Percentiles rank a stretch among this genome's conserved stretches.
phyloP scores from a whole-genome alignment of 2,329 filamentous ascomycete species.

The Nigrospora oryzae region DNA sequence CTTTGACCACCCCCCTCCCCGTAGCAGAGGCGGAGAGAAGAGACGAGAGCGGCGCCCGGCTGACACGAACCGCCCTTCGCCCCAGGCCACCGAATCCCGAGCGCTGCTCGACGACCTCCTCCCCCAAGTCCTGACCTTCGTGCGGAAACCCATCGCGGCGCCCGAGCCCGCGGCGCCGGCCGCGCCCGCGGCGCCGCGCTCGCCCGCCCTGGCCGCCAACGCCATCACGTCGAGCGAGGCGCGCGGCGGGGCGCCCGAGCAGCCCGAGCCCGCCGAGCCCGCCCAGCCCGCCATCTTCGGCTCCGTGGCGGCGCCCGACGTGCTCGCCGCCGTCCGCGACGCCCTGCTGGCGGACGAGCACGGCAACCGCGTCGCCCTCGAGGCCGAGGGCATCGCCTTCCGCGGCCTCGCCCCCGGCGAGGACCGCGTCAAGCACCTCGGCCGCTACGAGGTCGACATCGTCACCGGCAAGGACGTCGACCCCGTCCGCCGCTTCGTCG shows the following conservation, averaged over 20 bases:
- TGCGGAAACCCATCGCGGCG: slow-evolving; percentile 24
- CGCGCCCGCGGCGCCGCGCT: slow-evolving; percentile 11
- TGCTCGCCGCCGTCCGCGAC: slow-evolving; percentile 24
- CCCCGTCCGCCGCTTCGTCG: slow-evolving; percentile 22
- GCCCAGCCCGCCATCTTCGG: slow-evolving; percentile 27
- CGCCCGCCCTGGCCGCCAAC: slow-evolving; percentile 16
- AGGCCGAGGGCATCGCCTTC: slow-evolving; percentile 24
- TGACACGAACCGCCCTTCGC: not conserved
- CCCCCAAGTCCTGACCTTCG: slow-evolving; percentile 27
- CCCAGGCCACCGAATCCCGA: slow-evolving; percentile 25
- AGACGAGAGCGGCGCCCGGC: slow-evolving; percentile 1
- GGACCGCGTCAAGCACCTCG: slow-evolving; percentile 31
- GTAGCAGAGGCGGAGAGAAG: slow-evolving; percentile 10
- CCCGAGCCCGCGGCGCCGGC: slow-evolving; percentile 7
- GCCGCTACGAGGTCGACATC: slow-evolving; percentile 29
- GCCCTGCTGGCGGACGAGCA: slow-evolving; percentile 21
- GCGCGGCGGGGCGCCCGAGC: slow-evolving; percentile 4
- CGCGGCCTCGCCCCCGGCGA: slow-evolving; percentile 19
- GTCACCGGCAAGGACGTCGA: slow-evolving; percentile 16
- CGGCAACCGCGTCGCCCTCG: slow-evolving; percentile 25
- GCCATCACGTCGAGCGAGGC: slow-evolving; percentile 12
- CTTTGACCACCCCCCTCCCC: not conserved
- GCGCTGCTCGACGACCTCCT: slow-evolving; percentile 24
- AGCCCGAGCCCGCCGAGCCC: slow-evolving; percentile 6
- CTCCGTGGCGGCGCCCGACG: slow-evolving; percentile 29